These are phyloP conservation scores for Torrubiella hemipterigena DNA, from an alignment of 2,329 filamentous ascomycete genomes.

Conservation along the genomic window DNA sequence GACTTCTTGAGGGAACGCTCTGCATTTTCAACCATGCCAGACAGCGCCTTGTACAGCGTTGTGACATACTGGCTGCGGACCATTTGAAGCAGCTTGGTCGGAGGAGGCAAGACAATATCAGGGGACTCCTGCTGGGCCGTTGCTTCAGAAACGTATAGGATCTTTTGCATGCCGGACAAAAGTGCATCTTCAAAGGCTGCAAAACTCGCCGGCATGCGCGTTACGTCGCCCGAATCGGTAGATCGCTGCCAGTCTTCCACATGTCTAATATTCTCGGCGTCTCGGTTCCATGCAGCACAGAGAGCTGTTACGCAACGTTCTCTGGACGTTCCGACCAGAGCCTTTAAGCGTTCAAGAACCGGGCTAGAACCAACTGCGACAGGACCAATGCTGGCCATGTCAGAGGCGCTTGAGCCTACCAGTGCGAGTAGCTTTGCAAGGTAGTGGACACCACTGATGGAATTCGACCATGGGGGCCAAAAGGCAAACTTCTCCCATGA, in stretches of 20 bases:
- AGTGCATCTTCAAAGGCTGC: conserved; percentile 74
- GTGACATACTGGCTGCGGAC: conserved; percentile 87
- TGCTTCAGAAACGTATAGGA: conserved; percentile 83
- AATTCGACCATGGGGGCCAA: conserved; percentile 90
- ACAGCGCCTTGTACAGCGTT: conserved; percentile 85
- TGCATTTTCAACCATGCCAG: conserved; percentile 94
- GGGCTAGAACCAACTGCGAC: conserved; percentile 43
- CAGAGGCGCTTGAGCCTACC: conserved; percentile 75
- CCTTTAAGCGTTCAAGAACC: conserved; percentile 60
- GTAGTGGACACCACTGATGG: conserved; percentile 83
- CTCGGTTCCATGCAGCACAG: conserved; percentile 83
- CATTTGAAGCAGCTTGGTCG: conserved; percentile 78
- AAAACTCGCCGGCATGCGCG: conserved; percentile 81
- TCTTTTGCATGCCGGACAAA: conserved; percentile 82
- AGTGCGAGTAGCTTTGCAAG: conserved; percentile 70
- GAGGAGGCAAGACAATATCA: conserved; percentile 74
- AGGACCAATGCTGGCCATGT: conserved; percentile 66
- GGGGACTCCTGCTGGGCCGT: conserved; percentile 60
- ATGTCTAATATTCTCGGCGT: conserved; percentile 83
- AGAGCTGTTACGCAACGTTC: conserved; percentile 79
- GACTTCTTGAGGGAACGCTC: conserved; percentile 58
- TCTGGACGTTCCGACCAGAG: conserved; percentile 63
- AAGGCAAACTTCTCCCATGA: conserved; percentile 91
- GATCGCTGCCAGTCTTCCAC: conserved; percentile 90
- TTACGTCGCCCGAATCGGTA: conserved; percentile 71